Evolutionary conservation across 257 asterid genomes (phyloP), one percentile per base, ranked within the genome.

Genomic region (Euphrasia confusa): DNA sequence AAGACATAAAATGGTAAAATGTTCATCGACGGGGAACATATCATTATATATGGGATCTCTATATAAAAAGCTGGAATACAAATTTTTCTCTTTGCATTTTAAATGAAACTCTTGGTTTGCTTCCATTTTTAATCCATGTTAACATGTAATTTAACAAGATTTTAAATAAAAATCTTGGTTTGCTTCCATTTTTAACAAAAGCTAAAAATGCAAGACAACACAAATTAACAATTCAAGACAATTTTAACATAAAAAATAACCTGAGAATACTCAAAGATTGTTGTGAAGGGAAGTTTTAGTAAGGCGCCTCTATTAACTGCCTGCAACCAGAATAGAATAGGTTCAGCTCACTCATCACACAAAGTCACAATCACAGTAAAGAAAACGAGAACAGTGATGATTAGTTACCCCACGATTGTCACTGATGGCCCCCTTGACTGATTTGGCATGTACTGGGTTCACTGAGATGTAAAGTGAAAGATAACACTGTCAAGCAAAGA

Each of bases 251-350:
- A 64, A 24, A 32, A 73, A 35, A 68, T 59, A 63, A 87, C 99
- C 99, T 92, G 97, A 52, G 85, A 87, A 78, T 92, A 87, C 79
- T 92, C 99, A 15, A 92, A 92, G 58, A 92, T 89, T 54, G 99
- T 89, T 26, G 97, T 89, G 42, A 81, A 89, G 17, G 97, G 87
- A 74, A 92, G 86, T 79, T 92, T 92, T 81, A 92, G 61, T 70
- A 89, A 81, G 72, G 49, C 55, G 74, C 95, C 97, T 28, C 72
- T 63, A 10, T 49, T 68, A 49, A 80, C 69, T 14, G 90, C 95
- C 97, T 92, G 95, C 81, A 74, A 75, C 54, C 54, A 53, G 57
- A 58, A 39, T 60, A 10, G 69, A 68, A 18, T 21, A 55, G 59
- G 65, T 49, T 63, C 18, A 28, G 59, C 30, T 60, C 14, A 45